These are phyloP conservation scores for Alternaria ventricosa DNA, from an alignment of 2,329 filamentous ascomycete genomes.

Conservation along the genomic window DNA sequence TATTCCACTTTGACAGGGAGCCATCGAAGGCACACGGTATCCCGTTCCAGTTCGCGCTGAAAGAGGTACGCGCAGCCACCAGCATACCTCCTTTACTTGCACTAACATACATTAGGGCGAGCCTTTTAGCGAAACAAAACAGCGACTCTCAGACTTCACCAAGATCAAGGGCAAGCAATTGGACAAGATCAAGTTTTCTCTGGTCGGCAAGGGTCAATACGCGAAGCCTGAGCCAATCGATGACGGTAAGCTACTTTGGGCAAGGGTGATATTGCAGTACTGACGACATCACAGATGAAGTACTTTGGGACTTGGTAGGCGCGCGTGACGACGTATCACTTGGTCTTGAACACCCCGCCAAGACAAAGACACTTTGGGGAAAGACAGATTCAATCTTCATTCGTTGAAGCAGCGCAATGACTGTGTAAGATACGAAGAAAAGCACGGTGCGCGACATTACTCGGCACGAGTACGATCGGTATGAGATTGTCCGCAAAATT, in stretches of 20 bases:
- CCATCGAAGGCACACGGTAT: constrained; percentile 82
- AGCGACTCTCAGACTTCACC: constrained; percentile 89
- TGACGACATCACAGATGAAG: constrained; percentile 49
- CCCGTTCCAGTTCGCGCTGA: constrained; percentile 88
- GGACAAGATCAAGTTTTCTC: constrained; percentile 96
- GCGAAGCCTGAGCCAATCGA: constrained; percentile 81
- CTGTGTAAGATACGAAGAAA: constrained; percentile 32
- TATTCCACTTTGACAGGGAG: constrained; percentile 93
- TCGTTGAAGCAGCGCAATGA: constrained; percentile 42
- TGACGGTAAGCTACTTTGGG: constrained; percentile 73
- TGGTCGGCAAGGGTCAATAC: constrained; percentile 70
- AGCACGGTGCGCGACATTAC: neutral
- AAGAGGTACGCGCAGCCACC: constrained; percentile 63
- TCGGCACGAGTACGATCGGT: neutral
- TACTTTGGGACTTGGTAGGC: constrained; percentile 53
- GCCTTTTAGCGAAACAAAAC: constrained; percentile 87
- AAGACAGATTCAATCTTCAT: constrained; percentile 70
- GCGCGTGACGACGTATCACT: constrained; percentile 51
- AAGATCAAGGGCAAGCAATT: constrained; percentile 98
- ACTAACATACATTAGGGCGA: constrained; percentile 67
- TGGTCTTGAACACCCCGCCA: constrained; percentile 68
- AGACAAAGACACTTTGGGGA: constrained; percentile 64
- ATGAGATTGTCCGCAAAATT: constrained; percentile 3
- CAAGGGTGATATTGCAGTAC: neutral
- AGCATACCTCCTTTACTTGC: constrained; percentile 7